A percentile compares a stretch with the other conserved stretches of the same genome.
Evolutionary conservation across 1,284 basidiomycete species (phyloP).

Genomic region (Nidula niveotomentosa): DNA sequence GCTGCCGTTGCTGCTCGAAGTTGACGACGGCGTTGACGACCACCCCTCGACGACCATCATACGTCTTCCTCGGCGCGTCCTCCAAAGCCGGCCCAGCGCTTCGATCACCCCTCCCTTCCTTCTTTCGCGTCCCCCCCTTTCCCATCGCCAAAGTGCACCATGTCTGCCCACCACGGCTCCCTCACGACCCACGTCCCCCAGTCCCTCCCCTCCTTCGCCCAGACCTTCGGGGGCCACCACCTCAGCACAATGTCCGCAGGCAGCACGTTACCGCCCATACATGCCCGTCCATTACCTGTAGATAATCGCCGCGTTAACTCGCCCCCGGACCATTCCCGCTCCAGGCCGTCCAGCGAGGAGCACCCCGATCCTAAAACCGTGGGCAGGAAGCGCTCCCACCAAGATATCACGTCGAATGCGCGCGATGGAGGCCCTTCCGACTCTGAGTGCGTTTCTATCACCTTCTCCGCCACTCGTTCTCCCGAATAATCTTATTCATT

Average conservation of each 20-base stretch:
- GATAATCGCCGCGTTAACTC: constrained; percentile 32
- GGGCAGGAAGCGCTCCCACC: constrained; percentile 46
- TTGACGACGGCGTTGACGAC: constrained; percentile 2
- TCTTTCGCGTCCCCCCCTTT: constrained; percentile 8
- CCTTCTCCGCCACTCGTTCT: constrained; percentile 4
- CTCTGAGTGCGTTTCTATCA: constrained; percentile 39
- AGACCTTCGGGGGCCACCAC: constrained; percentile 61
- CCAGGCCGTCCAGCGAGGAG: constrained; percentile 29
- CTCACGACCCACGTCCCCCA: constrained; percentile 40
- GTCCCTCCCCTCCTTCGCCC: constrained; percentile 75
- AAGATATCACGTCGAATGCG: constrained; percentile 29
- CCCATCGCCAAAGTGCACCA: constrained; percentile 16
- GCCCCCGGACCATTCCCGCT: constrained; percentile 22
- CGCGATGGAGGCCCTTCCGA: constrained; percentile 35
- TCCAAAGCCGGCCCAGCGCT: background rate
- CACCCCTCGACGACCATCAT: constrained; percentile 6
- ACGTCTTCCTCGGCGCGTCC: constrained; percentile 10
- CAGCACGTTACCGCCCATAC: constrained; percentile 67
- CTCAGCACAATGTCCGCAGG: constrained; percentile 44
- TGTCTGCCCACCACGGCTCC: constrained; percentile 38
- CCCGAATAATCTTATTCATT: constrained; percentile 20
- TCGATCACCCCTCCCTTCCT: constrained; percentile 6
- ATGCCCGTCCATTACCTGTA: constrained; percentile 33
- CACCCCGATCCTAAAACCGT: constrained; percentile 9
- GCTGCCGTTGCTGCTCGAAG: background rate